Evolutionary conservation across 2,329 filamentous ascomycete species (phyloP).

Genomic region (Capronia epimyces): DNA sequence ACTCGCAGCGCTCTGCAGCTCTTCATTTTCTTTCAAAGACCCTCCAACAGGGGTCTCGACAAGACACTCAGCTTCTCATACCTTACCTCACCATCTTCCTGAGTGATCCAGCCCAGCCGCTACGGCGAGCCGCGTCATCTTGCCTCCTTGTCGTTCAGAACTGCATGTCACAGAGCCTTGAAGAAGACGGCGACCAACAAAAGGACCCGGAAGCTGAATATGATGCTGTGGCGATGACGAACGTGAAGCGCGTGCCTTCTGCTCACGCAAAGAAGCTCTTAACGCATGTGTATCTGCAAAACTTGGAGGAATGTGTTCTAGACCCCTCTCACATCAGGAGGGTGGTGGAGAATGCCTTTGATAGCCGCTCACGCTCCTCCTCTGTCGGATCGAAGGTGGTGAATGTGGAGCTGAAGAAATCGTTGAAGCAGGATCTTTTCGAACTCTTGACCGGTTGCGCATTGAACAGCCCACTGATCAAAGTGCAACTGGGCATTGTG

Average conservation of each 20-base stretch:
- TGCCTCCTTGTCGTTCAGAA: constrained; percentile 55
- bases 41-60: constrained; percentile 55
- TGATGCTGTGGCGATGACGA: constrained; percentile 11
- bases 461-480: constrained; percentile 60
- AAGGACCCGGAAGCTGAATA: constrained; percentile 5
- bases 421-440: constrained; percentile 60
- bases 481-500: constrained; percentile 68
- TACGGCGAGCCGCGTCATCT: constrained; percentile 69
- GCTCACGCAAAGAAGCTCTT: constrained; percentile 51
- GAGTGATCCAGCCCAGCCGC: constrained; percentile 66
- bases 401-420: constrained; percentile 54
- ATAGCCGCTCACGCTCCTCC: constrained; percentile 40
- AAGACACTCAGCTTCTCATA: constrained; percentile 73
- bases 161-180: constrained; percentile 42
- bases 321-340: constrained; percentile 66
- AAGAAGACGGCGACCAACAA: constrained; percentile 34
- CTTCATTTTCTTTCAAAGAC: constrained; percentile 13
- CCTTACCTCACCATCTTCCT: constrained; percentile 75
- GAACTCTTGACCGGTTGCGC: constrained; percentile 70
- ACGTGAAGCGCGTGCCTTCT: constrained; percentile 16
- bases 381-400: constrained; percentile 38
- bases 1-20: constrained; percentile 38
- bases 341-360: constrained; percentile 57
- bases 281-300: constrained; percentile 62
- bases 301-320: constrained; percentile 78